Evolutionary conservation across 768 basidiomycete species (phyloP), one percentile per base, ranked within the genome.

Genomic region (Phlegmacium glaucopus): DNA sequence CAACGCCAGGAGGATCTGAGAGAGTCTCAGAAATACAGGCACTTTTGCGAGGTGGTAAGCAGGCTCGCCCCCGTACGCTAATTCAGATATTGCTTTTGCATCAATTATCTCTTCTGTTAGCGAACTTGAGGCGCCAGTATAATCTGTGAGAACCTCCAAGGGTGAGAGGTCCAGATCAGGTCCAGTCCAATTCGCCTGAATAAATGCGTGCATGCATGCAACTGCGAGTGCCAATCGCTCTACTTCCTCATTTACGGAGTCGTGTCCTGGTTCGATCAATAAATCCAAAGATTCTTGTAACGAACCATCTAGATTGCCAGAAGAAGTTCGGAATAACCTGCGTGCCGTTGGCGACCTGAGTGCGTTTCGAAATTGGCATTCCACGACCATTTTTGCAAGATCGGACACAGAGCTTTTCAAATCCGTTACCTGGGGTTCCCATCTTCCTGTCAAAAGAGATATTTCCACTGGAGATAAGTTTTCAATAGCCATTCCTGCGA

Each of bases 111-210:
- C 74, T 30, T 82, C 75, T 30, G 72, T 69, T 44, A 64, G 45
- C 22, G 63, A 45, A 25, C 26, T 37, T n/a, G 57, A 39, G 27
- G 62, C 52, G 25, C 56, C 54, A 34, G 70, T 57, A 13, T 66
- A 42, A 22, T 55, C 38, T 35, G 63, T 56, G 30, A 77, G 52
- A 32, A 76, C 53, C 45, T 78, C 72, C 40, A 73, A 54, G 18
- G 78, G 70, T 52, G 66, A 64, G 51, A 94, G 63, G 49, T 82
- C 70, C 36, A 96, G 76, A 57, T 88, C 78, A 2, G 96, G 96
- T 5, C 96, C 96, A 0, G 94, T 97, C 93, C 94, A 99, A 66
- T 99, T 99, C 25, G 74, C 76, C 63, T 99, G 96, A 4, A 94
- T 74, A 69, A 94, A 99, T 0, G 90, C 82, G 53, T 96, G 92